phyloP scores from a whole-genome alignment of 495 filamentous ascomycete genomes.

The Annulohypoxylon bovei region DNA sequence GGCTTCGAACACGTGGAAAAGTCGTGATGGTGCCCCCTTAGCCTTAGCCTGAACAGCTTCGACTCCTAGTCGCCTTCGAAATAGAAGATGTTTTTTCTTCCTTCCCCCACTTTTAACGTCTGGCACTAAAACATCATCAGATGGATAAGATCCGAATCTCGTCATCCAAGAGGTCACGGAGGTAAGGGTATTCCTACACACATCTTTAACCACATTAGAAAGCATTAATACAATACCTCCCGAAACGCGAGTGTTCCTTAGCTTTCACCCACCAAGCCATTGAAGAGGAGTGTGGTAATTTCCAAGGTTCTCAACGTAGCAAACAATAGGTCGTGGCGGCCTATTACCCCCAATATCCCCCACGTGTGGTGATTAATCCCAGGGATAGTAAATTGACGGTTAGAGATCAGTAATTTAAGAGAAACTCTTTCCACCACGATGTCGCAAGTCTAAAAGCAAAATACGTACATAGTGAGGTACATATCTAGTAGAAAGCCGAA shows the following conservation, averaged over 20 bases:
- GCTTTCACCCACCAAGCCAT: neutral
- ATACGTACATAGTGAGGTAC: neutral
- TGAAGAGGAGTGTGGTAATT: neutral
- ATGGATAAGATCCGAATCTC: slow-evolving; percentile 16
- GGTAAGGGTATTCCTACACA: neutral
- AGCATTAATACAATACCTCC: neutral
- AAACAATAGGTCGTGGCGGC: neutral
- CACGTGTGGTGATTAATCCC: slow-evolving; percentile 1
- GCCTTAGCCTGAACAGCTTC: neutral
- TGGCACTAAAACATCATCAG: slow-evolving; percentile 16
- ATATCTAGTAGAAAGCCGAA: neutral
- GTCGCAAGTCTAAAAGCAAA: neutral
- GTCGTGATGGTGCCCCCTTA: slow-evolving; percentile 17
- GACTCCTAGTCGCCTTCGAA: slow-evolving; percentile 3
- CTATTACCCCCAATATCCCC: neutral
- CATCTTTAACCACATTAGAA: neutral
- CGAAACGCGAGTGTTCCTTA: neutral
- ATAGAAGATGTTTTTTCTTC: slow-evolving; percentile 15
- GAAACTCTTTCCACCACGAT: neutral
- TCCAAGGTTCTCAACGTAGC: neutral
- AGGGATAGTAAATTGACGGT: neutral
- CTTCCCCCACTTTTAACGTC: slow-evolving; percentile 17
- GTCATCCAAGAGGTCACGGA: slow-evolving; percentile 3
- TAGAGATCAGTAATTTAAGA: neutral
- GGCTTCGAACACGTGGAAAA: slow-evolving; percentile 41